Base-by-base conservation (phyloP, 2,329 filamentous ascomycete species). In the Talaromyces atroroseus region DNA sequence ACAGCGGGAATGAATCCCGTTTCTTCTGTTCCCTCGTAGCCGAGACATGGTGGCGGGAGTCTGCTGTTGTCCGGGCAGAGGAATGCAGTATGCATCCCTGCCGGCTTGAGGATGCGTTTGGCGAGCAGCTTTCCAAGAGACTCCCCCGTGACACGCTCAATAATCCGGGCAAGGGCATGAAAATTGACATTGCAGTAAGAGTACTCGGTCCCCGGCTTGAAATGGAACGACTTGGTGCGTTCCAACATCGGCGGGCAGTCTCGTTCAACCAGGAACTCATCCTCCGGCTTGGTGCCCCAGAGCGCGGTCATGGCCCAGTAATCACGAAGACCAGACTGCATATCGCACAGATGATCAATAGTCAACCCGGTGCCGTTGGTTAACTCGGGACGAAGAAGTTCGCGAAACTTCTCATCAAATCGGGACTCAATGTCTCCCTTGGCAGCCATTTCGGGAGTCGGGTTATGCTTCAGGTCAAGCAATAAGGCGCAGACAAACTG, bases 181-280 rank as follows among this genome's bases (percentile, higher is more conserved):
- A 76, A 78, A 58, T 78, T 78, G 36, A 71, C 63, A 58, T 78
- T 78, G 36, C 65, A 72, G 61, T 78, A 78, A 0, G 73, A 73
- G 55, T 67, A 76, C 56, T 76, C 69, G 7, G 69, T 73, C 2
- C 76, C 76, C 0, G 76, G 72, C 10, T 65, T 36, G 58, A 78
- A 78, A 44, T 78, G 76, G 29, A 76, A 69, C 1, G 69, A 69
- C 51, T 61, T 66, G 6, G 69, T 66, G 23, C 70, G 65, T 5
- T 58, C 69, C 49, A 65, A 64, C 64, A 64, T 69, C 54, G 61
- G 65, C 16, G 57, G 65, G 12, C 56, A 62, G 49, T 72, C 65
- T 16, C 66, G 57, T 11, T 58, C 62, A 16, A 77, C 61, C n/a
- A 69, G 69, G 58, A 76, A 78, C 16, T 62, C 62, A 16, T 65